Evolutionary conservation across 495 filamentous ascomycete species (phyloP).

Genomic region (Podospora australis): DNA sequence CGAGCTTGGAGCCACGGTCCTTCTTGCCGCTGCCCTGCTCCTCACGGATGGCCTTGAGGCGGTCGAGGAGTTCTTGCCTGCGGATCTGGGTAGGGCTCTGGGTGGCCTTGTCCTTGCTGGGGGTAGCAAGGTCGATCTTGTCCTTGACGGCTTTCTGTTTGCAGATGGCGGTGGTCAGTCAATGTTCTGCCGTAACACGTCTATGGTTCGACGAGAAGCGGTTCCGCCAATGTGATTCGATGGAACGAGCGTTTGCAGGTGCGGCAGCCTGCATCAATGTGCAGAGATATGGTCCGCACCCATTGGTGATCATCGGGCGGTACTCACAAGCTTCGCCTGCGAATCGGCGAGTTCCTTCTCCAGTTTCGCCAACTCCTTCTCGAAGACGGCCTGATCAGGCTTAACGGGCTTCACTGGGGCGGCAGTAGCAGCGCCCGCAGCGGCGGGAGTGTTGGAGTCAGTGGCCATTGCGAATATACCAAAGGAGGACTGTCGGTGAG

Average conservation of each 20-base stretch:
- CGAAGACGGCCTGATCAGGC: constrained; percentile 65
- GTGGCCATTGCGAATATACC: constrained; percentile 31
- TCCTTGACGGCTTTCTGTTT: constrained; percentile 71
- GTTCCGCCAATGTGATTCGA: neutral
- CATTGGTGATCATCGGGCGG: neutral
- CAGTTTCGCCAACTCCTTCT: constrained; percentile 63
- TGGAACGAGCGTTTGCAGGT: neutral
- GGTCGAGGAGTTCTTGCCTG: constrained; percentile 71
- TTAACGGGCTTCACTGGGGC: constrained; percentile 56
- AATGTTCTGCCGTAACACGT: neutral
- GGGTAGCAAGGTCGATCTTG: constrained; percentile 73
- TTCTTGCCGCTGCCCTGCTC: constrained; percentile 82
- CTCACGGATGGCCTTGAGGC: constrained; percentile 65
- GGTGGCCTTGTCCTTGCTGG: constrained; percentile 60
- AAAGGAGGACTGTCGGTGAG: constrained; percentile 11
- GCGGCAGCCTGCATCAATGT: constrained; percentile 4
- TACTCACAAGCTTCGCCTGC: constrained; percentile 71
- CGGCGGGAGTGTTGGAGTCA: constrained; percentile 33
- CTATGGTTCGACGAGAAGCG: neutral
- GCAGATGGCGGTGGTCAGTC: constrained; percentile 5
- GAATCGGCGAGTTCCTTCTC: constrained; percentile 75
- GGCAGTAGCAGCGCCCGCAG: constrained; percentile 44
- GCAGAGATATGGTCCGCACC: neutral
- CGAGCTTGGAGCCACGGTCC: constrained; percentile 63
- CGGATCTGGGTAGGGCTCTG: constrained; percentile 67